Base-by-base conservation (phyloP, 805 yeast genomes). In the Candida dendrica region DNA sequence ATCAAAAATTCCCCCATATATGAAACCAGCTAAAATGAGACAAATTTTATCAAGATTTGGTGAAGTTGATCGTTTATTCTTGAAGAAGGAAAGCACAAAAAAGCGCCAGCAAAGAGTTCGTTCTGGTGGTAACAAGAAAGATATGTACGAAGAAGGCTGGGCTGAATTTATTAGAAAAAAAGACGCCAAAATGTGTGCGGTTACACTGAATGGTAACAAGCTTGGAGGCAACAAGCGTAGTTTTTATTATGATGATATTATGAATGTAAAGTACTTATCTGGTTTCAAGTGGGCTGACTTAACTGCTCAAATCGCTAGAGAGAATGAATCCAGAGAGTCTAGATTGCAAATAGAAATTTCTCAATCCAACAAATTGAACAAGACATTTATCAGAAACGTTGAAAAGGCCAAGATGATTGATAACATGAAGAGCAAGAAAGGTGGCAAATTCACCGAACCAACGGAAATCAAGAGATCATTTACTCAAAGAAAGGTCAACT, bases 271-370 rank as follows among this genome's bases (percentile, higher is more conserved):
- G 61, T 93, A 93, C 54, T 68, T 93, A 46, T 81, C 87, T 9
- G 89, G 91, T 2, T 93, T 91, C 73, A 93, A 93, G 59, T 93
- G 98, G 98, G 73, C 83, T 42, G 95, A 93, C 56, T 70, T 93
- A 58, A 90, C 97, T 3, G 95, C 84, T 59, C 96, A 91, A 59
- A 85, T 91, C 49, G 89, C 96, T 3, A 77, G 77, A 54, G 98
- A 93, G 64, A 82, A 84, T 48, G 96, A 90, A 61, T 73, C 82
- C 35, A 80, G 96, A 61, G 95, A 89, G 55, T 79, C 91, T 40
- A 89, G 86, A 64, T 69, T 91, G 56, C 81, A 89, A 47, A 76
- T 95, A 46, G 98, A 93, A 61, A 76, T 93, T 31, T 75, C 95
- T 1, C 96, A 88, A 61, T 95, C 95, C 34, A 84, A 81, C 42